These are phyloP conservation scores for Colletotrichum sojae DNA, from an alignment of 2,329 filamentous ascomycete genomes.

Conservation along the genomic window DNA sequence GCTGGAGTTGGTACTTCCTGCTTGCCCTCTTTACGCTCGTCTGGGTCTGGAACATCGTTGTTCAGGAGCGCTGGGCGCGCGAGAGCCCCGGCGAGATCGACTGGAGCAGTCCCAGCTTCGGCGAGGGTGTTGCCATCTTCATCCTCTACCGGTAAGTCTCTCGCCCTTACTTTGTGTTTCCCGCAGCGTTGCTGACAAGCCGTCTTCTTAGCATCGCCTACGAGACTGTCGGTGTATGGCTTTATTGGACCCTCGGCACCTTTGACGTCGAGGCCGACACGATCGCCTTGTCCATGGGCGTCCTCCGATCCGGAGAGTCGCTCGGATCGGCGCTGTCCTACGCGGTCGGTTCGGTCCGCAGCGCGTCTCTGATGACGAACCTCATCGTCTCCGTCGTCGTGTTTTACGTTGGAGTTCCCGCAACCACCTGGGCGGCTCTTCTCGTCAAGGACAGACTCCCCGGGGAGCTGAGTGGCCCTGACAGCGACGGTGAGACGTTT, in stretches of 20 bases:
- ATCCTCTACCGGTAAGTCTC: conserved; percentile 61
- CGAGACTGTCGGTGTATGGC: conserved; percentile 48
- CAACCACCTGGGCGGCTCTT: conserved; percentile 20
- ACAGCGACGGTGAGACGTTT: background rate
- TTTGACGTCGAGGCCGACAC: conserved; percentile 66
- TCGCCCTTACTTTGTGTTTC: background rate
- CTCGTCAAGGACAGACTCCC: conserved; percentile 24
- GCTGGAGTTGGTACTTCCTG: conserved; percentile 37
- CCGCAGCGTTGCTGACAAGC: background rate
- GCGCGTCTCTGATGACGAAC: conserved; percentile 60
- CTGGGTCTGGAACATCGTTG: conserved; percentile 36
- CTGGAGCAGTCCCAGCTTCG: conserved; percentile 59
- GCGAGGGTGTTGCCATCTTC: conserved; percentile 61
- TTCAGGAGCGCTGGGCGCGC: conserved; percentile 35
- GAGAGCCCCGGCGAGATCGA: conserved; percentile 56
- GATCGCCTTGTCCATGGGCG: conserved; percentile 61
- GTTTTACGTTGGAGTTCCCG: conserved; percentile 52
- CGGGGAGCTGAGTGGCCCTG: conserved; percentile 5
- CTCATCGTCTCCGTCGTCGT: conserved; percentile 62
- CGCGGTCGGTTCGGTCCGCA: conserved; percentile 61
- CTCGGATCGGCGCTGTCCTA: conserved; percentile 62
- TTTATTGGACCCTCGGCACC: conserved; percentile 65
- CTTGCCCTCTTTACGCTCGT: conserved; percentile 27
- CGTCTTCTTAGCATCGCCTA: conserved; percentile 5
- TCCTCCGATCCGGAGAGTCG: conserved; percentile 64